A percentile compares a stretch with the other conserved stretches of the same genome.
phyloP scores from a whole-genome alignment of 176 grass and related monocot species.

The Aegilops tauschii region DNA sequence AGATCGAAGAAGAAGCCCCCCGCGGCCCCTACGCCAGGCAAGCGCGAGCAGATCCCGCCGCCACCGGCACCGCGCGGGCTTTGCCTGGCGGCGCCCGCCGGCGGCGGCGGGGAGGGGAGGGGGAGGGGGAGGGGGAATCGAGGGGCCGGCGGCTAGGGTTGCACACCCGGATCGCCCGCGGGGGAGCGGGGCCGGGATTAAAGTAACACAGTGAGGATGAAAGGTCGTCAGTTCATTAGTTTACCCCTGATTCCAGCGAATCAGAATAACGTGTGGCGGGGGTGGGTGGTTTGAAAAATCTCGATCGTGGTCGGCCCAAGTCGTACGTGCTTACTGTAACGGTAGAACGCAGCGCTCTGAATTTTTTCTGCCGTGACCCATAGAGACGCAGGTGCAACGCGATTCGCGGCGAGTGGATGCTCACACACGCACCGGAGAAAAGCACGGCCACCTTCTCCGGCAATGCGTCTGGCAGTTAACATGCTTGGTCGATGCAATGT shows the following conservation, averaged over 20 bases:
- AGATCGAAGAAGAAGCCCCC: too few species aligned
- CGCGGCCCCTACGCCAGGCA: too few species aligned
- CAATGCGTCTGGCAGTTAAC: conserved; percentile 27
- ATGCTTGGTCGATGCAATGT: conserved; percentile 32
- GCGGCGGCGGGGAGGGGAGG: too few species aligned
- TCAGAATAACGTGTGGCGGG: not conserved
- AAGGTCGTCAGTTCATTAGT: not conserved
- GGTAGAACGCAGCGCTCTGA: not conserved
- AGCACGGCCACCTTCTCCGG: conserved; percentile 8
- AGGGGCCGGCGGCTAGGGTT: too few species aligned
- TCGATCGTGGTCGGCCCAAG: not conserved
- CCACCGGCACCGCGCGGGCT: too few species aligned
- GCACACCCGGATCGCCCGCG: too few species aligned
- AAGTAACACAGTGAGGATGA: not conserved
- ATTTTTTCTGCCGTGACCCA: not conserved
- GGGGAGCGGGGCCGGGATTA: not conserved
- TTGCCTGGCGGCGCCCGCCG: too few species aligned
- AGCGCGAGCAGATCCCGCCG: too few species aligned
- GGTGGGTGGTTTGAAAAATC: not conserved
- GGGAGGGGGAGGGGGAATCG: too few species aligned
- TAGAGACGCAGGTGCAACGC: not conserved
- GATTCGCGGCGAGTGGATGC: conserved; percentile 28
- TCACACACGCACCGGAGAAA: not conserved
- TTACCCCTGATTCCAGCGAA: not conserved
- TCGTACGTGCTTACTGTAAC: not conserved